Percentiles rank a stretch among this genome's conserved stretches.
Conservation (phyloP, 805 yeast species). For the Candida adriatica region DNA sequence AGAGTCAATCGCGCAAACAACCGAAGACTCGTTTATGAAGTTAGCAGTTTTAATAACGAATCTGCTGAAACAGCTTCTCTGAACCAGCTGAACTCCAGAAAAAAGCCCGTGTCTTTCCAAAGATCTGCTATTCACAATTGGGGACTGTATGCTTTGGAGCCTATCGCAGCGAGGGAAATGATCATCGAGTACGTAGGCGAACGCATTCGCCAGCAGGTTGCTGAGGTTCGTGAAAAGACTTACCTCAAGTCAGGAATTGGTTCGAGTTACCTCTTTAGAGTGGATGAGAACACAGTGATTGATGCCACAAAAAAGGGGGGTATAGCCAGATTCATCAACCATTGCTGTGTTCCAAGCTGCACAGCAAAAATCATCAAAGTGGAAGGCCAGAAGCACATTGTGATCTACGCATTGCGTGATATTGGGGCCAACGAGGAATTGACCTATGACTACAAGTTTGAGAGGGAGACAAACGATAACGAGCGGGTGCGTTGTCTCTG, state of each 20-base stretch:
- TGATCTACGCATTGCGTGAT: slow-evolving; percentile 86
- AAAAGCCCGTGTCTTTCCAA: slow-evolving; percentile 94
- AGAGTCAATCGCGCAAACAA: slow-evolving; percentile 82
- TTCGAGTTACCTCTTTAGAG: slow-evolving; percentile 84
- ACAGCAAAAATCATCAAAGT: slow-evolving; percentile 95
- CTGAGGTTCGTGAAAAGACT: slow-evolving; percentile 83
- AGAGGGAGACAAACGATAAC: slow-evolving; percentile 80
- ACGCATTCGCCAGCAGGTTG: slow-evolving; percentile 85
- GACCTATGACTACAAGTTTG: slow-evolving; percentile 95
- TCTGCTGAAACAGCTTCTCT: slow-evolving; percentile 66
- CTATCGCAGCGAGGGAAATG: slow-evolving; percentile 95
- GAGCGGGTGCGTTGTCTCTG: slow-evolving; percentile 89
- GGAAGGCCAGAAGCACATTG: slow-evolving; percentile 90
- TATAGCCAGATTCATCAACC: slow-evolving; percentile 93
- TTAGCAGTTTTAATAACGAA: slow-evolving; percentile 76
- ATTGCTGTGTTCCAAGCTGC: slow-evolving; percentile 96
- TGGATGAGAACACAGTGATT: slow-evolving; percentile 89
- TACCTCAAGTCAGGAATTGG: slow-evolving; percentile 91
- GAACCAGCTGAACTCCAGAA: slow-evolving; percentile 83
- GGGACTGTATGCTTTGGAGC: slow-evolving; percentile 95
- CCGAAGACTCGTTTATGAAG: slow-evolving; percentile 84
- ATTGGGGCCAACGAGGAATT: slow-evolving; percentile 85
- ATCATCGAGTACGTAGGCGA: slow-evolving; percentile 98
- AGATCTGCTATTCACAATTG: slow-evolving; percentile 96
- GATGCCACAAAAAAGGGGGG: slow-evolving; percentile 98